phyloP scores from a whole-genome alignment of 352 stramenopile species.

The Globisporangium rhizosaccharum region DNA sequence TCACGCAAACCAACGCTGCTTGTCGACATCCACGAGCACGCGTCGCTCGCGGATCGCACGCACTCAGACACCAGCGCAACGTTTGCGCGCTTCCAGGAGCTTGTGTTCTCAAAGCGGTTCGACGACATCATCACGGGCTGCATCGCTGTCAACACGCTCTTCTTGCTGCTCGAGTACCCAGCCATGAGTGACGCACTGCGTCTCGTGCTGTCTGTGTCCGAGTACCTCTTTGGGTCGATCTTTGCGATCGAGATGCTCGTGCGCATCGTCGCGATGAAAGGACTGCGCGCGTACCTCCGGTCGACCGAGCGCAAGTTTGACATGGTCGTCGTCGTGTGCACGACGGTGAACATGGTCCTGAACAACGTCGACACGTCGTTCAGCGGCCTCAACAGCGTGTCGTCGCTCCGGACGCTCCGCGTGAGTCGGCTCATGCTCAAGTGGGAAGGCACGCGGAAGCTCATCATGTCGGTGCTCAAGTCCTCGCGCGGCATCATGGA shows the following conservation, averaged over 20 bases:
- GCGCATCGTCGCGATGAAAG: constrained; percentile 53
- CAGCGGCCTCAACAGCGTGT: constrained; percentile 58
- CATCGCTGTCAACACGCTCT: constrained; percentile 63
- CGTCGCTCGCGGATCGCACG: constrained; percentile 10
- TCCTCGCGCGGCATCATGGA: constrained; percentile 75
- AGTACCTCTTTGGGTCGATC: constrained; percentile 66
- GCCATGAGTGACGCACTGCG: constrained; percentile 37
- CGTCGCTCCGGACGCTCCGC: constrained; percentile 64
- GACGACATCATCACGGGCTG: constrained; percentile 65
- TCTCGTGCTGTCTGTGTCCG: constrained; percentile 37
- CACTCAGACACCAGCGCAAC: neutral
- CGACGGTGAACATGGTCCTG: constrained; percentile 61
- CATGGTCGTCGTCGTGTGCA: constrained; percentile 64
- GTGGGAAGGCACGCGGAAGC: constrained; percentile 69
- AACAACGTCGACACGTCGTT: constrained; percentile 50
- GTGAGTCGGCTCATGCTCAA: constrained; percentile 76
- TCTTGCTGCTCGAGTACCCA: constrained; percentile 63
- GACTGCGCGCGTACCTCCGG: constrained; percentile 37
- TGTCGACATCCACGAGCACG: constrained; percentile 13
- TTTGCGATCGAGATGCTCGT: constrained; percentile 61
- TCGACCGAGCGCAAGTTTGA: constrained; percentile 71
- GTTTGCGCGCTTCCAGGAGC: constrained; percentile 27
- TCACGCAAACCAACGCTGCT: constrained; percentile 13
- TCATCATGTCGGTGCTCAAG: constrained; percentile 74
- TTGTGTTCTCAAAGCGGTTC: constrained; percentile 70